Evolutionary conservation across 2,329 filamentous ascomycete species (phyloP).

Genomic region (Thielaviopsis ethacetica): DNA sequence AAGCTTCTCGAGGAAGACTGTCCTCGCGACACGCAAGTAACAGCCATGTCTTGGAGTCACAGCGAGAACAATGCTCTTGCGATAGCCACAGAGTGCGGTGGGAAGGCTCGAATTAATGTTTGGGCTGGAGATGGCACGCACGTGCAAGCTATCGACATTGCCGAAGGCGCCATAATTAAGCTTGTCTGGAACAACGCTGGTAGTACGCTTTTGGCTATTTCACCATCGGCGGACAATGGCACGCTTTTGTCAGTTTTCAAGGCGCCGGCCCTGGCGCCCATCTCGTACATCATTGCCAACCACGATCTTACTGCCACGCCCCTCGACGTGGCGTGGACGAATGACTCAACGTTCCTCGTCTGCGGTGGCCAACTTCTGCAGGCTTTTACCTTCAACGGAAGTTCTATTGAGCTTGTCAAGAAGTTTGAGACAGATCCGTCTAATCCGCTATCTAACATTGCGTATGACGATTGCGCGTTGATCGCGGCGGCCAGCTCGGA

Average conservation of each 20-base stretch:
- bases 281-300: constrained; percentile 26
- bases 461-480: constrained; percentile 39
- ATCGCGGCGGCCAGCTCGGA: constrained; percentile 40
- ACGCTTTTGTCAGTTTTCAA: constrained; percentile 8
- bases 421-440: constrained; percentile 37
- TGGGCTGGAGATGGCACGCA: constrained; percentile 37
- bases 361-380: constrained; percentile 40
- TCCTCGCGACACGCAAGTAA: constrained; percentile 35
- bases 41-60: constrained; percentile 43
- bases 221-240: constrained; percentile 29
- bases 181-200: constrained; percentile 43
- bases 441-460: constrained; percentile 37
- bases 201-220: constrained; percentile 38
- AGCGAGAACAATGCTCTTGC: constrained; percentile 37
- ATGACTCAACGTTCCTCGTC: constrained; percentile 39
- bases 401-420: constrained; percentile 27
- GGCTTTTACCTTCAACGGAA: constrained; percentile 30
- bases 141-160: constrained; percentile 36
- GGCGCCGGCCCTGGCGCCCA: constrained; percentile 24
- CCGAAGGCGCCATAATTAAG: constrained; percentile 45
- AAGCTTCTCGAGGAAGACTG: constrained; percentile 37
- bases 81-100: constrained; percentile 37
- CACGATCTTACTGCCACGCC: constrained; percentile 35
- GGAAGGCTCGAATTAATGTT: constrained; percentile 36
- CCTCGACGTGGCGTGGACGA: constrained; percentile 44